Conservation (phyloP, 345 rosid genomes). For the Eucalyptus decipiens region DNA sequence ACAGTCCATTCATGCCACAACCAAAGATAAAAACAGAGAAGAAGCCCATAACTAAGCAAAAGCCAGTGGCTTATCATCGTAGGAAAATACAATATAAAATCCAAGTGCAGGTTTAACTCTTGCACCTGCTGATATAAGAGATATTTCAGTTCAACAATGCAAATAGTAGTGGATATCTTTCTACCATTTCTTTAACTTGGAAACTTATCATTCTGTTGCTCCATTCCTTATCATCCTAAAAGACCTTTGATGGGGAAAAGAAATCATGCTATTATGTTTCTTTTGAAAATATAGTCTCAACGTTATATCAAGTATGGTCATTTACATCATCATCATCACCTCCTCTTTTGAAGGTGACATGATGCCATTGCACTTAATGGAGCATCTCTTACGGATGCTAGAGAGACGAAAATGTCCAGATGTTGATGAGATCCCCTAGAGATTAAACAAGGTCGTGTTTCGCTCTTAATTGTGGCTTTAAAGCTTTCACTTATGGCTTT, state of each 20-base stretch:
- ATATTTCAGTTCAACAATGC: background rate
- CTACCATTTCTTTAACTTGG: background rate
- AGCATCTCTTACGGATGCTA: background rate
- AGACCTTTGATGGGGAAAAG: background rate
- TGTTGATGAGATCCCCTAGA: background rate
- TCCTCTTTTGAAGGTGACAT: background rate
- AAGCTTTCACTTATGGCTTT: background rate
- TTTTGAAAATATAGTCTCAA: background rate
- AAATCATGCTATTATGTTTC: background rate
- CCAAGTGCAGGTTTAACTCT: background rate
- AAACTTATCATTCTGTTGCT: background rate
- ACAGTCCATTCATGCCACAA: background rate
- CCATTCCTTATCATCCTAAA: background rate
- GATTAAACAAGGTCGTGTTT: background rate
- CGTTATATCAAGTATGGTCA: background rate
- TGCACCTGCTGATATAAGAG: background rate
- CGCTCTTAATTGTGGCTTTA: background rate
- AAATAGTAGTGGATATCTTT: background rate
- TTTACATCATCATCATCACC: background rate
- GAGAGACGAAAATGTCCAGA: background rate
- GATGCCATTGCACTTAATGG: background rate
- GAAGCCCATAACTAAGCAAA: background rate
- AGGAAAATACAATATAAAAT: background rate
- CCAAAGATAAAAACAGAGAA: background rate
- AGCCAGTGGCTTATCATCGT: background rate